Evolutionary conservation across 2,329 filamentous ascomycete species (phyloP), one percentile per base, ranked within the genome.

Genomic region (Grosmannia clavigera): DNA sequence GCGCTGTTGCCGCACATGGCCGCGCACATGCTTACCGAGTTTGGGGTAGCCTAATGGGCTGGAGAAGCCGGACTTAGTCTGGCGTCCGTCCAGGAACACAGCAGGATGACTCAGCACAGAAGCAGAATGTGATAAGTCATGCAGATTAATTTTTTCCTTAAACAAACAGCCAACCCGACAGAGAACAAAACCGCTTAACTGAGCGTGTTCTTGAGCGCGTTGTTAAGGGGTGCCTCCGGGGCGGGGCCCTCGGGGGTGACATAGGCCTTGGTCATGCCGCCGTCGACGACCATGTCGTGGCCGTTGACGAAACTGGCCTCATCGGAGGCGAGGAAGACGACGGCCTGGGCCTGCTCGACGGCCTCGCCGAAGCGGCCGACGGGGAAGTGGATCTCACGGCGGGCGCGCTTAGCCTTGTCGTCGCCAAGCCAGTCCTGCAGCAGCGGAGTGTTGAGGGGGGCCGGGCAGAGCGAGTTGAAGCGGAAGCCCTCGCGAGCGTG

Each of bases 241-340:
- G 82, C 70, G 16, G 80, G 76, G 3, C 84, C 84, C 72, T 86
- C 83, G 2, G 84, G 75, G 1, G 84, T 87, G 33, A 87, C 84
- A 72, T 96, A 97, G 53, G 91, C 89, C 80, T 88, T 96, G 68
- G 85, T 92, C 89, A 99, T 90, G 62, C 92, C 92, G 61, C 94
- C 94, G 68, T 99, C 94, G 31, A 97, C 91, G 5, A 95, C 87
- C 75, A 97, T 95, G 71, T 97, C 94, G 61, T 84, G 87, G 12
- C 88, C 91, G 65, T 94, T 95, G 68, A 95, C 88, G 68, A 95
- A 95, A 77, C 87, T 90, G 69, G 86, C 85, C 77, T 95, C 90
- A 66, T 95, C 90, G 65, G 86, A 91, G 10, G 90, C 90, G 62
- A 95, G 74, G 76, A 95, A 95, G 9, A 96, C 70, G 0, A 95